Conservation (phyloP, 1,284 basidiomycete genomes). For the Ustilago cynodontis region DNA sequence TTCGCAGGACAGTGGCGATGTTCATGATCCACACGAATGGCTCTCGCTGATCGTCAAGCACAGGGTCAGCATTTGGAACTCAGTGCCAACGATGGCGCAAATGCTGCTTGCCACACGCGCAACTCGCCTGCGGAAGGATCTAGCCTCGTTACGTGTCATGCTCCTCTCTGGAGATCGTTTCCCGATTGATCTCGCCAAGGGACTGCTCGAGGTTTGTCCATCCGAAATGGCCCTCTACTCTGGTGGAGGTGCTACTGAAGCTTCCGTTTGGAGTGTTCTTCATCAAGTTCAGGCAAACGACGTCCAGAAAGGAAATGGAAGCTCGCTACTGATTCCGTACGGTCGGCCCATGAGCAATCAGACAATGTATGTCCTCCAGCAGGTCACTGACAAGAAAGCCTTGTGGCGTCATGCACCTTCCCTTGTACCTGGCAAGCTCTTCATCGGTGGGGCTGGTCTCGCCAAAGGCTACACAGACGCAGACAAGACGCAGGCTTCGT, state of each 20-base stretch:
- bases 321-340: neutral
- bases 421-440: neutral
- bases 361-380: neutral
- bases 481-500: neutral
- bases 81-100: neutral
- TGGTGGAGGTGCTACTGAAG: neutral
- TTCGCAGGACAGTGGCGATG: neutral
- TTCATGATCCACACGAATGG: neutral
- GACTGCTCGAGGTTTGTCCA: neutral
- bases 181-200: neutral
- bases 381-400: neutral
- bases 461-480: neutral
- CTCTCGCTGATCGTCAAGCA: neutral
- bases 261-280: neutral
- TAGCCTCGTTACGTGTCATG: neutral
- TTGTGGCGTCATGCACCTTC: neutral
- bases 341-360: neutral
- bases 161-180: neutral
- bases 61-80: neutral
- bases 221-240: neutral
- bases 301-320: neutral
- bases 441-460: neutral
- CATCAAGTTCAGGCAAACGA: neutral
- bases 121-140: neutral
- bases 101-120: neutral